Percentiles rank a stretch among this genome's conserved stretches.
Conservation (phyloP, 2,329 filamentous ascomycete genomes). For the Fusarium neocosmosporiellum region DNA sequence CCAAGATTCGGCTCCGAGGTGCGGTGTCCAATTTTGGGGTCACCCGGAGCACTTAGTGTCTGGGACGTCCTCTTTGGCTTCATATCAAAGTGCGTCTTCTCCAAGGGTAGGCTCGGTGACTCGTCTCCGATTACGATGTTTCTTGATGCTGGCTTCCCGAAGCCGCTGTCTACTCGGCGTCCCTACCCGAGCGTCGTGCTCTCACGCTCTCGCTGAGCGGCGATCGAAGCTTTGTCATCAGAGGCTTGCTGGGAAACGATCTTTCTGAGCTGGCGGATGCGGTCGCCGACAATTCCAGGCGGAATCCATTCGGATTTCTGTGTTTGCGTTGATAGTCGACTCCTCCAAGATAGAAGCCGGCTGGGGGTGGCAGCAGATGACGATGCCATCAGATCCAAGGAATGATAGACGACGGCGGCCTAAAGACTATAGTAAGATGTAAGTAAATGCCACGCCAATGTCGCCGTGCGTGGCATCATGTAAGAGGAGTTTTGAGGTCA, state of each 20-base stretch:
- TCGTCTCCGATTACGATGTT: conserved; percentile 39
- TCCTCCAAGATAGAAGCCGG: conserved; percentile 9
- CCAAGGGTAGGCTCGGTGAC: conserved; percentile 27
- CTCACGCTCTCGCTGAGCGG: conserved; percentile 36
- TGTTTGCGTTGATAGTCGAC: conserved; percentile 6
- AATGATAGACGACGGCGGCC: not conserved
- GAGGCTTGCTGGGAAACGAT: conserved; percentile 27
- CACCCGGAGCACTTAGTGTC: not conserved
- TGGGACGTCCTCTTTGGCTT: conserved; percentile 23
- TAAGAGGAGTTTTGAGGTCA: conserved; percentile 7
- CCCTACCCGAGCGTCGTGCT: conserved; percentile 45
- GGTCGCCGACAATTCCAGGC: conserved; percentile 44
- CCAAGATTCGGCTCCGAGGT: not conserved
- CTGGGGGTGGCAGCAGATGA: conserved; percentile 10
- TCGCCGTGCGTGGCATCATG: conserved; percentile 14
- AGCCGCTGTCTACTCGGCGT: conserved; percentile 38
- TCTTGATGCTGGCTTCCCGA: conserved; percentile 42
- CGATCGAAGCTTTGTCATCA: conserved; percentile 5
- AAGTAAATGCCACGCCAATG: conserved; percentile 13
- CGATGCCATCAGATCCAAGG: conserved; percentile 26
- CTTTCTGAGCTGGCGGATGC: conserved; percentile 44
- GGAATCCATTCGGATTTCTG: conserved; percentile 33
- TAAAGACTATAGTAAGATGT: conserved; percentile 14
- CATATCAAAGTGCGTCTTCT: conserved; percentile 35
- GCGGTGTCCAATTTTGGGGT: not conserved